These are phyloP conservation scores for Modicella reniformis DNA, from an alignment of 371 early-diverging fungal genomes.

Conservation along the genomic window DNA sequence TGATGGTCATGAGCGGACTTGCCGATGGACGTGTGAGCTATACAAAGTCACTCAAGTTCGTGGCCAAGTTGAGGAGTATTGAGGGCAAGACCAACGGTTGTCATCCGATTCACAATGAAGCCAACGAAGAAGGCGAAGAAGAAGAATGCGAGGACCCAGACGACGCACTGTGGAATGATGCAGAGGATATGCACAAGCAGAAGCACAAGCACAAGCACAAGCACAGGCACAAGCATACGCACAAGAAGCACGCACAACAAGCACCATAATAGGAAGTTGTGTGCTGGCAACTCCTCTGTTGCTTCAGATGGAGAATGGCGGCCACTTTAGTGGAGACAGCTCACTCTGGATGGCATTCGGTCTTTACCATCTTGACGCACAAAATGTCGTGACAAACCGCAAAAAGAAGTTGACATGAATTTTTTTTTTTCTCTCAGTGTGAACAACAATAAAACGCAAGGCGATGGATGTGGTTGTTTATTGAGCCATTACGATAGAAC, in stretches of 20 bases:
- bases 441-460: no score
- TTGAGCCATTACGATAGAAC: constrained; percentile 58
- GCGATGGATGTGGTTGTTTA: no score
- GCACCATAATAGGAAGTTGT: constrained; percentile 34
- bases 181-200: neutral
- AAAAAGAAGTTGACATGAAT: neutral
- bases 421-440: no score
- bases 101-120: constrained; percentile 6
- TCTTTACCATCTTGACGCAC: constrained; percentile 30
- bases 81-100: constrained; percentile 51
- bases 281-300: constrained; percentile 52
- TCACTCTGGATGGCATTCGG: constrained; percentile 54
- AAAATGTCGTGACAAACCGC: constrained; percentile 5
- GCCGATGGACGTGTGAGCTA: constrained; percentile 61
- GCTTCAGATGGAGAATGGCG: constrained; percentile 54
- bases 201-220: neutral
- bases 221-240: neutral
- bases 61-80: constrained; percentile 58
- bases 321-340: constrained; percentile 41
- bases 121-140: neutral
- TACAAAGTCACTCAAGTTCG: constrained; percentile 65
- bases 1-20: constrained; percentile 59
- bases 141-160: neutral
- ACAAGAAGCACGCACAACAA: no score
- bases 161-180: neutral